phyloP scores from a whole-genome alignment of 345 rosid genomes.

The Citrus unshiu region DNA sequence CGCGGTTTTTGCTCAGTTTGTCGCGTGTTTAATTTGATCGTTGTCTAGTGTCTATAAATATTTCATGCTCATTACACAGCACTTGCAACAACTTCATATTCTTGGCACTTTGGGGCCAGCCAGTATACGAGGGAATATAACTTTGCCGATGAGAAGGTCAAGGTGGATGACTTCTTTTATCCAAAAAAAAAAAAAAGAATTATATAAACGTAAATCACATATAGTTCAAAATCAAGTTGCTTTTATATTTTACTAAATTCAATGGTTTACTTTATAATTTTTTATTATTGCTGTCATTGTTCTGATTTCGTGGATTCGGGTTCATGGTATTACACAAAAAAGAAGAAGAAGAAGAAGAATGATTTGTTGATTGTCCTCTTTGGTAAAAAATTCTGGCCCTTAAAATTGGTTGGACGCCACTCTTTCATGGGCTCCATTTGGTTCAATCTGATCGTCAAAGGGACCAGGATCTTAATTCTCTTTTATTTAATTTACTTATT shows the following conservation, averaged over 20 bases:
- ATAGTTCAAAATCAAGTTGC: neutral
- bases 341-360: neutral
- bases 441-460: conserved; percentile 1
- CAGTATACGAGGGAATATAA: conserved; percentile 3
- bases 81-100: neutral
- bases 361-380: neutral
- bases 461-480: neutral
- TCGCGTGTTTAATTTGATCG: neutral
- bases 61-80: neutral
- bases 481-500: neutral
- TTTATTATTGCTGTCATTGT: neutral
- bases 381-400: neutral
- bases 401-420: conserved; percentile 24
- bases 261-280: conserved; percentile 8
- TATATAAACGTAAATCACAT: neutral
- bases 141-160: conserved; percentile 1
- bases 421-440: conserved; percentile 23
- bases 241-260: neutral
- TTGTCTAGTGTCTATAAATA: neutral
- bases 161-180: neutral
- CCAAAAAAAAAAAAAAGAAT: neutral
- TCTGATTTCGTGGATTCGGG: conserved; percentile 11
- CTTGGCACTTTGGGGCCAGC: conserved; percentile 10
- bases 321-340: neutral
- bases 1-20: conserved; percentile 13